A percentile compares a stretch with the other conserved stretches of the same genome.
These are phyloP conservation scores for Alternaria arborescens DNA, from an alignment of 2,329 filamentous ascomycete genomes.

Conservation along the genomic window DNA sequence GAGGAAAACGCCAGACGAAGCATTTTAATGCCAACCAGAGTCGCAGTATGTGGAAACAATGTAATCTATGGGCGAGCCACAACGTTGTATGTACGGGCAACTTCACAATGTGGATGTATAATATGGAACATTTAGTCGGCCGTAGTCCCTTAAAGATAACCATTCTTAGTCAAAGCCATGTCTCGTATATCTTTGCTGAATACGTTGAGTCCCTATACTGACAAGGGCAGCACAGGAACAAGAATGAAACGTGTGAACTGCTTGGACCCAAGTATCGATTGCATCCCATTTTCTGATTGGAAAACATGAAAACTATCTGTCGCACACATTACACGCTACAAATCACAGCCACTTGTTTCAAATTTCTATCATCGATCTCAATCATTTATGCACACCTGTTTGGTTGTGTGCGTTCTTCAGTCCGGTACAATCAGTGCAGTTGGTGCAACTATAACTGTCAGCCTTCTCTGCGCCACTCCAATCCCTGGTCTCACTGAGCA, in stretches of 20 bases:
- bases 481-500: not conserved
- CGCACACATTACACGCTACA: not conserved
- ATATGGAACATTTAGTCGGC: not conserved
- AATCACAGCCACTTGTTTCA: not conserved
- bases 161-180: not conserved
- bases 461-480: not conserved
- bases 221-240: too few species aligned
- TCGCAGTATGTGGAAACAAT: not conserved
- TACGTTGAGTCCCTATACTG: too few species aligned
- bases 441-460: constrained; percentile 14
- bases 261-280: not conserved
- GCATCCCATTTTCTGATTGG: not conserved
- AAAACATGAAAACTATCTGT: not conserved
- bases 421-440: constrained; percentile 17
- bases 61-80: not conserved
- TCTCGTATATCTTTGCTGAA: not conserved
- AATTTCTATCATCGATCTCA: not conserved
- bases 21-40: not conserved
- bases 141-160: too few species aligned
- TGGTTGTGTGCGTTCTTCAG: constrained; percentile 14
- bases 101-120: not conserved
- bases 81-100: not conserved
- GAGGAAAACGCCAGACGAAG: not conserved
- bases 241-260: not conserved
- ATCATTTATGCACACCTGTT: constrained; percentile 13